Conservation (phyloP, 78 protist species). For the Dictyostelium capitatum region DNA sequence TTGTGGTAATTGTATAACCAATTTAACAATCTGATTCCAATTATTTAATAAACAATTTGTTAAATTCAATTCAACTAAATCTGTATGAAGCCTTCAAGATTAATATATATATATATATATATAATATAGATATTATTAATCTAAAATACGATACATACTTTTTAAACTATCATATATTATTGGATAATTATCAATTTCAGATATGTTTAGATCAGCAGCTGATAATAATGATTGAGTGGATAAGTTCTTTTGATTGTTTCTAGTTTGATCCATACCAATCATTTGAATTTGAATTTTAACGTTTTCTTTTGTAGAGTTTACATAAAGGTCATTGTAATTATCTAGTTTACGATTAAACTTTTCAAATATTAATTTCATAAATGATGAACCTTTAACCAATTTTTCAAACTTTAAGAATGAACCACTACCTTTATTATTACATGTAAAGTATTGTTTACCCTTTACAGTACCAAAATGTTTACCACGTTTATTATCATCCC, state of each 20-base stretch:
- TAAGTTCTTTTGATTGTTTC: constrained; percentile 38
- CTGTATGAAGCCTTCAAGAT: neutral
- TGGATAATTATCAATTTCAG: neutral
- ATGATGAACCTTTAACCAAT: neutral
- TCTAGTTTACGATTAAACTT: constrained; percentile 21
- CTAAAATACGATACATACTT: no score
- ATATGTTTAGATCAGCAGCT: constrained; percentile 6
- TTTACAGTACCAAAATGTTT: constrained; percentile 61
- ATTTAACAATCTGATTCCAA: constrained; percentile 30
- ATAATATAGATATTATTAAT: neutral
- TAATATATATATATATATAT: neutral
- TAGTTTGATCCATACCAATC: constrained; percentile 55
- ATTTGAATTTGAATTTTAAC: constrained; percentile 48
- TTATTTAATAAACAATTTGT: constrained; percentile 19
- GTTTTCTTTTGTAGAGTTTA: constrained; percentile 17
- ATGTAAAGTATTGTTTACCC: constrained; percentile 48
- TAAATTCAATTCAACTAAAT: constrained; percentile 35
- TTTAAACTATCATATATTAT: neutral
- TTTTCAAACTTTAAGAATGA: constrained; percentile 66
- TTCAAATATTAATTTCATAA: neutral
- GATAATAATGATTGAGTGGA: neutral
- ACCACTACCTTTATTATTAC: constrained; percentile 21
- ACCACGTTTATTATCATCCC: constrained; percentile 51
- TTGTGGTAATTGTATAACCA: constrained; percentile 20
- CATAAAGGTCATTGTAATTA: constrained; percentile 47